phyloP scores from a whole-genome alignment of 2,329 filamentous ascomycete genomes.

The Colletotrichum gloeosporioides region DNA sequence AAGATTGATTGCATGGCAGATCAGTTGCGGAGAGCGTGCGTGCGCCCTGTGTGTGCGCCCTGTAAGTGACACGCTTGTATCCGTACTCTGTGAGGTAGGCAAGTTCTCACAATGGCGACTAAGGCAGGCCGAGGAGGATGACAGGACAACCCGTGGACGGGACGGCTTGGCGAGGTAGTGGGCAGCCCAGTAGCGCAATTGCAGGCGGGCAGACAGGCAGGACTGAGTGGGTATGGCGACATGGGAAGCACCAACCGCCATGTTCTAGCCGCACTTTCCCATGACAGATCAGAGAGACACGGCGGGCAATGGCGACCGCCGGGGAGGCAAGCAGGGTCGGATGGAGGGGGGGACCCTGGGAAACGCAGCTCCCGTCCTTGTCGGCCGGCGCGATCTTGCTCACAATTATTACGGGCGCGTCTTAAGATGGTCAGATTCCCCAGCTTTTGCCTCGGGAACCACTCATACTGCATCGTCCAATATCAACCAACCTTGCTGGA shows the following conservation, averaged over 20 bases:
- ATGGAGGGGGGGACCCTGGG: neutral
- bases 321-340: neutral
- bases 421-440: slow-evolving; percentile 7
- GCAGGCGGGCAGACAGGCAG: neutral
- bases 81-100: neutral
- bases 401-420: neutral
- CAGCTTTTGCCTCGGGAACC: slow-evolving; percentile 11
- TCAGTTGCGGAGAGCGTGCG: neutral
- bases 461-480: neutral
- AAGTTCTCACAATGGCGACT: neutral
- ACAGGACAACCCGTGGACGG: neutral
- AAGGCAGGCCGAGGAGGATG: neutral
- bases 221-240: neutral
- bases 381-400: neutral
- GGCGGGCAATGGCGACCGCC: neutral
- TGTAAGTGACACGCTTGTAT: neutral
- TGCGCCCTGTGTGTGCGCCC: neutral
- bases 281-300: neutral
- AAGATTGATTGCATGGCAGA: neutral
- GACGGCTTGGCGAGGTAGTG: neutral
- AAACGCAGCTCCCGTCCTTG: neutral
- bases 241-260: neutral
- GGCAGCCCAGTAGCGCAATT: neutral
- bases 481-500: neutral
- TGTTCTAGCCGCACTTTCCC: neutral